phyloP scores from a whole-genome alignment of 2,329 filamentous ascomycete species.

The Colletotrichum godetiae region DNA sequence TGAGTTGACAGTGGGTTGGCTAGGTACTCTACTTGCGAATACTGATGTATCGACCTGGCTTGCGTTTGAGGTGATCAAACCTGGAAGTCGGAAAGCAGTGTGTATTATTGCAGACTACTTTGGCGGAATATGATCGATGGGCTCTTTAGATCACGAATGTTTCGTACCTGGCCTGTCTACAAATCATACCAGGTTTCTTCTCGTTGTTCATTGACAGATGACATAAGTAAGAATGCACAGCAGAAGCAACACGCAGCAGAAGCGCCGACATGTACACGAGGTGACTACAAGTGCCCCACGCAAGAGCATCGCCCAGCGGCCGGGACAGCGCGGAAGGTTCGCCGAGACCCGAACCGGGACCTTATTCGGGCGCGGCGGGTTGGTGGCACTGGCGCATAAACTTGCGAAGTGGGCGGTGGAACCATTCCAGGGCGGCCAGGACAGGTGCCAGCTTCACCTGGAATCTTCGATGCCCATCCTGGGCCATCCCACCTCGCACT shows the following conservation, averaged over 20 bases:
- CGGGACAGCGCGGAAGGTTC: conserved; percentile 25
- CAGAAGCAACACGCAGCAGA: neutral
- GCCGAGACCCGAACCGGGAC: neutral
- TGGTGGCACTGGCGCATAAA: neutral
- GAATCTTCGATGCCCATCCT: conserved; percentile 30
- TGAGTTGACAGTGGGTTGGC: conserved; percentile 25
- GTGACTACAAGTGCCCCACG: conserved; percentile 11
- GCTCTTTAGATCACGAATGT: too few species aligned
- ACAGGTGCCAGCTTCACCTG: conserved; percentile 31
- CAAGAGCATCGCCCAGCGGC: neutral
- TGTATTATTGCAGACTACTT: too few species aligned
- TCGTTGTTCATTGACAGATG: too few species aligned
- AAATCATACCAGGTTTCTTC: too few species aligned
- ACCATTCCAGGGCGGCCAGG: neutral
- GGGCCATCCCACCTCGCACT: conserved; percentile 1
- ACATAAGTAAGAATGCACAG: too few species aligned
- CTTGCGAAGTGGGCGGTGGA: neutral
- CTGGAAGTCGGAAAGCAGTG: too few species aligned
- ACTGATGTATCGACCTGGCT: too few species aligned
- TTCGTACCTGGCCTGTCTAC: too few species aligned
- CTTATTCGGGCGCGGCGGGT: neutral
- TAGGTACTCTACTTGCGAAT: too few species aligned
- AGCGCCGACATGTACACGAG: conserved; percentile 10
- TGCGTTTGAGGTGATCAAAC: too few species aligned
- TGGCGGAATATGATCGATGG: too few species aligned